Base-by-base conservation (phyloP, 2,329 filamentous ascomycete genomes). In the Stagonosporopsis chrysanthemi region DNA sequence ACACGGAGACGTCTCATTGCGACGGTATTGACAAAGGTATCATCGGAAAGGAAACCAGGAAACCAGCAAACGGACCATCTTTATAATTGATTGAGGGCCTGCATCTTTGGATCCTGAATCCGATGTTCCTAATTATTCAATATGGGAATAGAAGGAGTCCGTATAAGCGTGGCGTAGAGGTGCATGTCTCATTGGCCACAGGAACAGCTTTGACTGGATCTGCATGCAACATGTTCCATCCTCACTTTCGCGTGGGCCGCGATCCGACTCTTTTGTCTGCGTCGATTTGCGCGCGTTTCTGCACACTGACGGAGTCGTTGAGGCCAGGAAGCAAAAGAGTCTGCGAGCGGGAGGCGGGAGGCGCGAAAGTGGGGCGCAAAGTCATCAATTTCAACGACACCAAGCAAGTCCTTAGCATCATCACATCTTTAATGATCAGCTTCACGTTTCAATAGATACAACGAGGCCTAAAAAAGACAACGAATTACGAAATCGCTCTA, bases 281-380 rank as follows among this genome's bases (percentile, higher is more conserved):
- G 58, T 26, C 26, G 22, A 48, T 56, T 52, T 59, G 57, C 52
- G 60, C 60, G 52, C 40, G 31, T 60, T 61, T 48, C 26, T 58
- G 46, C 48, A 40, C 19, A n/a, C 11, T 28, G 17, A 23, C 22
- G 12, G n/a, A n/a, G 35, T 31, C 14, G 12, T 23, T 31, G 6
- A 17, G 38, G 12, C 19, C 1, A 50, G 3, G 26, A 41, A 28
- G 47, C 38, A 22, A 35, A 50, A 26, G 15, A 40, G 35, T 14
- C 28, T 9, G 24, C 5, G 17, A 22, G 19, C 14, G n/a, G 3
- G 36, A 11, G 14, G 8, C 36, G 3, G 26, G 14, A 8, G 23
- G 12, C 17, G 31, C n/a, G 23, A 54, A 54, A 44, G 39, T 44
- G 44, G 45, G 45, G 38, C 19, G 23, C 23, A 28, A 36, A 19